Evolutionary conservation across 148 eudicot genomes (phyloP).

Genomic region (Amaranthus cruentus): DNA sequence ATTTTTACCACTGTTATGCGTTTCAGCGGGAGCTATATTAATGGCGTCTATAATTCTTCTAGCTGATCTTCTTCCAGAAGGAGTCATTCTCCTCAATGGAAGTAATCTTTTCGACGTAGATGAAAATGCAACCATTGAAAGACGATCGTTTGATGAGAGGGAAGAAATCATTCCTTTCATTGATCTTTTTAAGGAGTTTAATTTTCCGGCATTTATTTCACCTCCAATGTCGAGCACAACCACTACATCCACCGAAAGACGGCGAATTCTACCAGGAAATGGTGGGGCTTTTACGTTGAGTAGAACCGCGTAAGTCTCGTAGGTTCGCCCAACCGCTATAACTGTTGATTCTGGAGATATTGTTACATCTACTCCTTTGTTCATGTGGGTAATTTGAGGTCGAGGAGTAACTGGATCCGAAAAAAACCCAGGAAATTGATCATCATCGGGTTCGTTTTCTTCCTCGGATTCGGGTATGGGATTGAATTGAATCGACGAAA

Average conservation of each 20-base stretch:
- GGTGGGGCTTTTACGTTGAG: slow-evolving; percentile 60
- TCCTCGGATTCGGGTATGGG: slow-evolving; percentile 79
- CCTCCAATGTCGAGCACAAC: slow-evolving; percentile 61
- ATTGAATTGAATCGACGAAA: slow-evolving; percentile 54
- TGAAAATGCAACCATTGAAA: slow-evolving; percentile 74
- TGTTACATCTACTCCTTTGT: slow-evolving; percentile 39
- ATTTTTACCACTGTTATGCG: slow-evolving; percentile 15
- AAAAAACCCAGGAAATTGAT: slow-evolving; percentile 59
- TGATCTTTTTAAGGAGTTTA: slow-evolving; percentile 46
- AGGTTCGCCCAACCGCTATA: slow-evolving; percentile 46
- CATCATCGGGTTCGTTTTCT: slow-evolving; percentile 31
- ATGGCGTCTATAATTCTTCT: slow-evolving; percentile 66
- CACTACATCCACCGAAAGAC: slow-evolving; percentile 71
- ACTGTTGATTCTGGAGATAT: slow-evolving; percentile 67
- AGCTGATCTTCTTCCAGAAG: slow-evolving; percentile 54
- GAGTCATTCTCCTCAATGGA: slow-evolving; percentile 66
- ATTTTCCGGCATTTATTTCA: slow-evolving; percentile 30
- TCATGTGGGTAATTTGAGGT: background rate
- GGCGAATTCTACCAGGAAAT: slow-evolving; percentile 22
- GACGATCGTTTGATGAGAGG: slow-evolving; percentile 64
- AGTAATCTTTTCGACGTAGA: slow-evolving; percentile 54
- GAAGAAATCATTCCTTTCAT: slow-evolving; percentile 58
- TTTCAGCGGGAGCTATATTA: slow-evolving; percentile 17
- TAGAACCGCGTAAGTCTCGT: slow-evolving; percentile 62
- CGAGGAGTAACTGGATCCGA: slow-evolving; percentile 26